Evolutionary conservation across 176 grass and related monocot genomes (phyloP).

Genomic region (Thalia dealbata): DNA sequence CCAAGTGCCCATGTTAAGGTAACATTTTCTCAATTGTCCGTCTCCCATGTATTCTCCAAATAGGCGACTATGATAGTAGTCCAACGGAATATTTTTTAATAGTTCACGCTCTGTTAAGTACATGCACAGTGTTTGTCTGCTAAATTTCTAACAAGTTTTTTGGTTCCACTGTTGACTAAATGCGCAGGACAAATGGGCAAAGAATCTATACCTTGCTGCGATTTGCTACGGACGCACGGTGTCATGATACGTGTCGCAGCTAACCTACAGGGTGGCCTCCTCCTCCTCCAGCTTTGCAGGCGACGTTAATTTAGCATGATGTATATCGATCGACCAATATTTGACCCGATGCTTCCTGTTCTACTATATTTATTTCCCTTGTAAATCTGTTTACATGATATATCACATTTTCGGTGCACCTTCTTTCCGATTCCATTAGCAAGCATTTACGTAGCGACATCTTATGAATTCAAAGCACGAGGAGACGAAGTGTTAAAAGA

Average conservation of each 20-base stretch:
- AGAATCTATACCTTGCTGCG: slow-evolving; percentile 76
- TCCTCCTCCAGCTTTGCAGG: not conserved
- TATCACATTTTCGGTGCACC: not conserved
- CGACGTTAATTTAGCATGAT: not conserved
- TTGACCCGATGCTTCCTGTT: not conserved
- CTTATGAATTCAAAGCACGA: not conserved
- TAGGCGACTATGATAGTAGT: too few relatives aligned
- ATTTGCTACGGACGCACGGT: slow-evolving; percentile 83
- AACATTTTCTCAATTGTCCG: too few relatives aligned
- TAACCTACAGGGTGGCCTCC: not conserved
- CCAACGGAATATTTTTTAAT: too few relatives aligned
- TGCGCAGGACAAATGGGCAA: slow-evolving; percentile 52
- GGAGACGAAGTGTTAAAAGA: not conserved
- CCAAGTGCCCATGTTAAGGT: slow-evolving; percentile 61
- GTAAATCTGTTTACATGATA: not conserved
- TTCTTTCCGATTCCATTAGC: not conserved
- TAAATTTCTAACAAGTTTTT: not conserved
- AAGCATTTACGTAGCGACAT: not conserved
- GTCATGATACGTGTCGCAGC: slow-evolving; percentile 24
- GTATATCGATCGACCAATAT: not conserved
- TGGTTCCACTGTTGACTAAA: not conserved
- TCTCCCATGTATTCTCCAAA: too few relatives aligned
- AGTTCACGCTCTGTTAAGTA: too few relatives aligned
- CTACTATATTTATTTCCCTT: not conserved
- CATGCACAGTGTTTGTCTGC: too few relatives aligned